Conservation (phyloP, 257 asterid genomes). For the Jacaranda mimosifolia region DNA sequence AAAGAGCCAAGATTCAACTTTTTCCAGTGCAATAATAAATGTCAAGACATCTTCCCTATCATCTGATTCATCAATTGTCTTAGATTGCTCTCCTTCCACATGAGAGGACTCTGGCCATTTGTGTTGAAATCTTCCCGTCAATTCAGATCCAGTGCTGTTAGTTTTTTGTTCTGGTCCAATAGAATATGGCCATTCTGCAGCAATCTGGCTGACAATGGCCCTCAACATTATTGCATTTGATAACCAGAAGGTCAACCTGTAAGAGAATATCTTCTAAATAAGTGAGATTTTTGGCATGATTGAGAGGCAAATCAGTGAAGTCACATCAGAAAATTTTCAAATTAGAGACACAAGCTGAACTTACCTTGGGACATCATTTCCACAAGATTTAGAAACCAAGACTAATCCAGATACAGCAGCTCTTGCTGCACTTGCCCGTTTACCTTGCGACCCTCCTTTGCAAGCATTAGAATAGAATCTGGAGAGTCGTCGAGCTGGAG, state of each 20-base stretch:
- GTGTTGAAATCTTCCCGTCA: no score
- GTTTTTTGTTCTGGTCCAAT: constrained; percentile 33
- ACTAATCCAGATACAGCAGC: constrained; percentile 82
- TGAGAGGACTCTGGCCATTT: no score
- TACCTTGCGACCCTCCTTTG: constrained; percentile 59
- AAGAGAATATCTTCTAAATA: constrained; percentile 20
- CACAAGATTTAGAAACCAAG: constrained; percentile 93
- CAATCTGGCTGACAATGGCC: constrained; percentile 76
- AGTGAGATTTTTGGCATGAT: constrained; percentile 5
- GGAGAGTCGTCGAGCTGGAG: constrained; percentile 89
- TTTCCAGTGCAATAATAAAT: constrained; percentile 73
- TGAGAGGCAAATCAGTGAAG: constrained; percentile 12
- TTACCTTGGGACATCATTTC: constrained; percentile 93
- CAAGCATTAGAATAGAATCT: constrained; percentile 82
- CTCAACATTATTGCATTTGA: constrained; percentile 90
- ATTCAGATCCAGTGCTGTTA: constrained; percentile 12
- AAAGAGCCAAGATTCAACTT: constrained; percentile 92
- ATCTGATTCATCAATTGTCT: constrained; percentile 49
- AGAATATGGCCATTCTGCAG: constrained; percentile 53
- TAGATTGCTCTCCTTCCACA: no score
- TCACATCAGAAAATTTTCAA: background rate
- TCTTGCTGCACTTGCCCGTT: constrained; percentile 82
- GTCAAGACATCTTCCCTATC: constrained; percentile 69
- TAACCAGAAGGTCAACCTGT: constrained; percentile 93
- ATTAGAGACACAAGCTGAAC: constrained; percentile 21